Base-by-base conservation (phyloP, 2,329 filamentous ascomycete species). In the Neoscytalidium dimidiatum region DNA sequence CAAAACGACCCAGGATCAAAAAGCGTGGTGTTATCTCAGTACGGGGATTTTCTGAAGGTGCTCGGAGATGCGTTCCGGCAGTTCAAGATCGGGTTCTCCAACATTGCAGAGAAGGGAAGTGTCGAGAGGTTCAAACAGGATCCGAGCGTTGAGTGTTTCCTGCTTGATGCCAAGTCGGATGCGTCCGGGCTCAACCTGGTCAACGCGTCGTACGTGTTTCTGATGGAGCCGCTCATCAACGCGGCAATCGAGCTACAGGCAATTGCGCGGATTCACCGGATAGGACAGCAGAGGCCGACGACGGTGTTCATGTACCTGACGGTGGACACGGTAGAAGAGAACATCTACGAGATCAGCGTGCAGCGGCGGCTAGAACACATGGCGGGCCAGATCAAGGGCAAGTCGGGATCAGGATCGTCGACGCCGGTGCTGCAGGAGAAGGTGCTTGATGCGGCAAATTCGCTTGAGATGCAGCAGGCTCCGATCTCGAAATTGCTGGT, bases 221-320 rank as follows among this genome's bases (percentile, higher is more conserved):
- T 99, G 4, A 97, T 93, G 75, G 95, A 99, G 74, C 95, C 95
- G 2, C 82, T 98, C 3, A 88, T 98, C 70, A 97, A 98, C 73
- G 94, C 94, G 0, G 93, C 94, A 0, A 87, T 99, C 17, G 95
- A 98, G 77, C 84, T 98, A 9, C 95, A 99, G 77, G 94, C 94
- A 14, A 96, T 98, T 72, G 94, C 94, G 0, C 90, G 95, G 64
- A 94, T 99, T 1, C 93, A 99, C 74, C 88, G 95, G 38, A 99
- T 99, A 68, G 95, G 95, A 0, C 95, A 98, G 77, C 84, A 89
- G 68, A 88, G 91, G 60, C 85, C 91, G 69, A 99, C 95, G 0
- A 97, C 92, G 0, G 93, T 98, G 1, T 98, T 94, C 91, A 90
- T 97, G 77, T 98, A 98, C 75, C 84, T 98, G 2, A 86, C 97